Base-by-base conservation (phyloP, 2,329 filamentous ascomycete genomes). In the Trichoderma sp. region DNA sequence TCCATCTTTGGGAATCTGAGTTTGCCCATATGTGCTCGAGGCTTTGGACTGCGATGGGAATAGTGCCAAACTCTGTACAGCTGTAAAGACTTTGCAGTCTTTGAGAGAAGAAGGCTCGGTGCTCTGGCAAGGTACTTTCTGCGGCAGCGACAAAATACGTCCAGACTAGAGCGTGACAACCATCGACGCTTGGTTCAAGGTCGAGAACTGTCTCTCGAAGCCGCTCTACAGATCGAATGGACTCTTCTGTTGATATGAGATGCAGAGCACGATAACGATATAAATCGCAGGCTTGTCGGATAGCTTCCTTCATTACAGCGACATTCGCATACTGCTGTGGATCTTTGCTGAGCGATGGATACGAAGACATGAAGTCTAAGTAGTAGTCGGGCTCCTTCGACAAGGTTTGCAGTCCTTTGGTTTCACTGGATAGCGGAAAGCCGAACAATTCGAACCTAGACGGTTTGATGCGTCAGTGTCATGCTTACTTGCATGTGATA, bases 221-320 rank as follows among this genome's bases (percentile, higher is more conserved):
- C 4, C 66, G 66, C 30, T 69, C 66, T 26, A 69, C 66, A 8
- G 56, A 60, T n/a, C 47, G 56, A 3, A 69, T 69, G 11, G 66
- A 69, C 36, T 69, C 66, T 51, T 69, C 56, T 26, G 5, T 21
- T 4, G 66, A 61, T 7, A 61, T 61, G 56, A 69, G 34, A 28
- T 61, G 66, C 12, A 69, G 56, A n/a, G 66, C 66, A 28, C 66
- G 66, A 61, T 69, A 61, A 26, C 66, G 66, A 34, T 69, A 69
- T 61, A 69, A 28, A 2, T 61, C 66, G 56, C 66, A 69, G 5
- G 66, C 66, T 34, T 69, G 66, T 3, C 57, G 56, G 43, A 69
- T 69, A 14, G 66, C 66, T 21, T 69, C 66, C 6, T 69, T 69
- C 66, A 69, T 69, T 32, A 61, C 28, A 21, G 66, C n/a, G 36